phyloP scores from a whole-genome alignment of 2,329 filamentous ascomycete genomes.

The Neonectria ditissima region DNA sequence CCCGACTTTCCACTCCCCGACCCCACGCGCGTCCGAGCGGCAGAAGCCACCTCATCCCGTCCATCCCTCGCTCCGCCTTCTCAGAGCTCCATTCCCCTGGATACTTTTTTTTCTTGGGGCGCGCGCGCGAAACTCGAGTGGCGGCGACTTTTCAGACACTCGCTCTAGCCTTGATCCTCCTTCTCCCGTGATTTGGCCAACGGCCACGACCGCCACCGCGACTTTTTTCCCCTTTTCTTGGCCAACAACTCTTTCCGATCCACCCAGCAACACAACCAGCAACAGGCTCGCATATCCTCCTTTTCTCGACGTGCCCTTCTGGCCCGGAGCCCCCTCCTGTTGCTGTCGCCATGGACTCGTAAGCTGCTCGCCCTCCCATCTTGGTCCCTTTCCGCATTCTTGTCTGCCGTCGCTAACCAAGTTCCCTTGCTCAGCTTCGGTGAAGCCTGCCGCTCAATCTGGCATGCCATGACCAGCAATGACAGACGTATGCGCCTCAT shows the following conservation, averaged over 20 bases:
- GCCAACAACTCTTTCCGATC: constrained; percentile 15
- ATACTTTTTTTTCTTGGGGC: constrained; percentile 34
- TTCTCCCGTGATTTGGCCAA: constrained; percentile 29
- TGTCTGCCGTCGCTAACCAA: constrained; percentile 33
- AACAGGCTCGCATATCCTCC: constrained; percentile 26
- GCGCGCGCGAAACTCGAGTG: constrained; percentile 22
- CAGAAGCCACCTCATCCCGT: constrained; percentile 39
- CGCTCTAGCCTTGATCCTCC: constrained; percentile 12
- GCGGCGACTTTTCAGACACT: constrained; percentile 33
- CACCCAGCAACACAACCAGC: constrained; percentile 25
- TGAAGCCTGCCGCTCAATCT: constrained; percentile 87
- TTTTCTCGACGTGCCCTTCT: constrained; percentile 23
- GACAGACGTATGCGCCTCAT: constrained; percentile 68
- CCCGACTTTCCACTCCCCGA: constrained; percentile 24
- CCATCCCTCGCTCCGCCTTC: constrained; percentile 23
- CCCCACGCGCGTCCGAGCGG: constrained; percentile 45
- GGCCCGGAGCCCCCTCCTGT: constrained; percentile 37
- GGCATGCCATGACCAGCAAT: constrained; percentile 88
- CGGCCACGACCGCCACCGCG: constrained; percentile 24
- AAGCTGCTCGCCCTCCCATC: constrained; percentile 29
- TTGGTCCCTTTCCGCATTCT: constrained; percentile 1
- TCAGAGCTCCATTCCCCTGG: constrained; percentile 43
- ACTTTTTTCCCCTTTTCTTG: constrained; percentile 23
- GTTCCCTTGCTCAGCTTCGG: constrained; percentile 63
- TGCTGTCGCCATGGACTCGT: constrained; percentile 48